Percentiles rank a stretch among this genome's conserved stretches.
Conservation (phyloP, 1,284 basidiomycete genomes). For the Naganishia liquefaciens region DNA sequence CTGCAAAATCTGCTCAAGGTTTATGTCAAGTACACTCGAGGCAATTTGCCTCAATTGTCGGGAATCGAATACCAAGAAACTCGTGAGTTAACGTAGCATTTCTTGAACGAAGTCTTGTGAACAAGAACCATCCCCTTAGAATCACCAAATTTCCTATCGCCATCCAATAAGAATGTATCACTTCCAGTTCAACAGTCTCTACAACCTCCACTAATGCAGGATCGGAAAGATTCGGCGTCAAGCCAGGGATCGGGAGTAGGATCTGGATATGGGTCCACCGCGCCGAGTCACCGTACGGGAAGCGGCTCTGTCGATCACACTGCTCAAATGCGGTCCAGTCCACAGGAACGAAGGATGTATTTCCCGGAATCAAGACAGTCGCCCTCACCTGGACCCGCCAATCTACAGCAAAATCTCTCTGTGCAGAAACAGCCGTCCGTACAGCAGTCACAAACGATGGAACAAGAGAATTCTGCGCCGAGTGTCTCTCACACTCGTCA, state of each 20-base stretch:
- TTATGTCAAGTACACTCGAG: slow-evolving; percentile 65
- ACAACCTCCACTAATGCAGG: slow-evolving; percentile 4
- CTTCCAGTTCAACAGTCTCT: slow-evolving; percentile 7
- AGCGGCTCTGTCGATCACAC: slow-evolving; percentile 6
- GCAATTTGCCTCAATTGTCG: slow-evolving; percentile 56
- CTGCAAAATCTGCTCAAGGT: slow-evolving; percentile 67
- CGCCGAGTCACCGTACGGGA: background rate
- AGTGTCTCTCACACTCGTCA: background rate
- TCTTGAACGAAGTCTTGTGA: background rate
- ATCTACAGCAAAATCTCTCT: slow-evolving; percentile 15
- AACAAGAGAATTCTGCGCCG: background rate
- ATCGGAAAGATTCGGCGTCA: slow-evolving; percentile 21
- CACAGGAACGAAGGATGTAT: slow-evolving; percentile 12
- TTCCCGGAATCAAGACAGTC: slow-evolving; percentile 9
- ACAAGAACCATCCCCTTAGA: slow-evolving; percentile 1
- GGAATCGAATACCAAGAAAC: slow-evolving; percentile 41
- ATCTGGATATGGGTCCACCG: slow-evolving; percentile 8
- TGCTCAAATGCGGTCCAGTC: slow-evolving; percentile 1
- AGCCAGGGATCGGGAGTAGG: slow-evolving; percentile 13
- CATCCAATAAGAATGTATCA: slow-evolving; percentile 6
- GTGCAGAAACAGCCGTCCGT: background rate
- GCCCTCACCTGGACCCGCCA: background rate
- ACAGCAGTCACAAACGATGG: background rate
- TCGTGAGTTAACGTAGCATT: slow-evolving; percentile 1
- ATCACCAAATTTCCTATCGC: slow-evolving; percentile 11